Evolutionary conservation across 495 filamentous ascomycete genomes (phyloP).

Genomic region (Lasiosphaeriaceae sp.): DNA sequence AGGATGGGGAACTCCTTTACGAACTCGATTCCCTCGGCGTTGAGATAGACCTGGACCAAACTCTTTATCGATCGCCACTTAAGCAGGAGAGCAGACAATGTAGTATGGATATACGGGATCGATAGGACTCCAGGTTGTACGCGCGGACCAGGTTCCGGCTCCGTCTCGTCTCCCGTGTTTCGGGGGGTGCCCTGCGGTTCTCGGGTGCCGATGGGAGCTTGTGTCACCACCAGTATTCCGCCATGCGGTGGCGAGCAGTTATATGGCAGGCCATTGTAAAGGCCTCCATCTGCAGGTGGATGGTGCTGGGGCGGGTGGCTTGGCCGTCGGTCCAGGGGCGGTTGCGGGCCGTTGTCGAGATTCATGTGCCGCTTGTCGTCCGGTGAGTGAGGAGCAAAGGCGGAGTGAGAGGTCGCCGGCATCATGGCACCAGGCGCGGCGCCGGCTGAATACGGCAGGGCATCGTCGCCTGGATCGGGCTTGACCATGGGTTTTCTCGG

Average conservation of each 20-base stretch:
- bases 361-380: conserved; percentile 46
- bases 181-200: conserved; percentile 30
- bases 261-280: conserved; percentile 26
- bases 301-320: conserved; percentile 45
- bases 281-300: conserved; percentile 25
- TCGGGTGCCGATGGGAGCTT: conserved; percentile 17
- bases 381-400: conserved; percentile 30
- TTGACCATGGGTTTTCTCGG: conserved; percentile 46
- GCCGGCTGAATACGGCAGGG: conserved; percentile 41
- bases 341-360: conserved; percentile 39
- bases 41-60: conserved; percentile 45
- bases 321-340: conserved; percentile 39
- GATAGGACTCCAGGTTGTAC: conserved; percentile 51
- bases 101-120: conserved; percentile 75
- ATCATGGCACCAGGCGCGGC: conserved; percentile 33
- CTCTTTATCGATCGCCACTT: conserved; percentile 62
- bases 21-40: conserved; percentile 53
- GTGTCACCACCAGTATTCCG: conserved; percentile 6
- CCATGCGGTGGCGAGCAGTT: conserved; percentile 17
- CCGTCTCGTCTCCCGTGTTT: conserved; percentile 40
- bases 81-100: conserved; percentile 71
- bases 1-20: conserved; percentile 62
- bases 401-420: conserved; percentile 32
- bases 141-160: conserved; percentile 41
- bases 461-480: conserved; percentile 44